Evolutionary conservation across 345 rosid species (phyloP).

Genomic region (Murraya koenigii): DNA sequence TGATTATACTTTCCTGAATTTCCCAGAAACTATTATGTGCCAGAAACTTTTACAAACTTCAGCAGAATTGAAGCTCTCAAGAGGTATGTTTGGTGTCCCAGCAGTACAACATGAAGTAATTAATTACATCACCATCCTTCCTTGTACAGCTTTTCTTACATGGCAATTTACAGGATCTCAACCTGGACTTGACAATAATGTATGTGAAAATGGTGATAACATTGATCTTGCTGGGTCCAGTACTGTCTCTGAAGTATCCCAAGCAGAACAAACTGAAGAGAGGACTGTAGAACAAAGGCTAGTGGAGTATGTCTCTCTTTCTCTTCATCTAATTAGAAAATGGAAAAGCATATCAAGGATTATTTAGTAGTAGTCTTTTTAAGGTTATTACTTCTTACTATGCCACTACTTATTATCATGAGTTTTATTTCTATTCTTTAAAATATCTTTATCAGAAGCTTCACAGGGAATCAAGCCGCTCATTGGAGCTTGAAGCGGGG

Average conservation of each 20-base stretch:
- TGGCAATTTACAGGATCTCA: conserved; percentile 32
- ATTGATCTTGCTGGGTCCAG: conserved; percentile 34
- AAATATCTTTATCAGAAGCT: neutral
- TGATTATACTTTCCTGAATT: conserved; percentile 60
- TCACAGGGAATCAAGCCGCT: neutral
- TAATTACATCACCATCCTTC: neutral
- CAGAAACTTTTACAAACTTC: conserved; percentile 42
- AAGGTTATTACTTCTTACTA: neutral
- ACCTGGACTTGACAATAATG: conserved; percentile 19
- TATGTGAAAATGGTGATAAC: conserved; percentile 20
- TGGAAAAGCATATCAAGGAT: neutral
- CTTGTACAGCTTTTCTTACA: conserved; percentile 6
- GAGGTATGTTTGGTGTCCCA: conserved; percentile 1
- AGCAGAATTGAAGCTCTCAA: conserved; percentile 4
- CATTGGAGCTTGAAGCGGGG: neutral
- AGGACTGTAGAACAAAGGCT: conserved; percentile 27
- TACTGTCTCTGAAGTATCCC: conserved; percentile 35
- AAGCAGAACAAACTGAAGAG: conserved; percentile 31
- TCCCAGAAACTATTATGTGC: conserved; percentile 69
- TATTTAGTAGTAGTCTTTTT: too few species aligned
- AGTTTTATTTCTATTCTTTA: too few species aligned
- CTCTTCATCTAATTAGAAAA: neutral
- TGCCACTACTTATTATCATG: neutral
- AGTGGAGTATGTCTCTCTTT: conserved; percentile 42
- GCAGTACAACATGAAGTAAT: neutral